Conservation (phyloP, 2,329 filamentous ascomycete species). For the Beauveria rudraprayagi region DNA sequence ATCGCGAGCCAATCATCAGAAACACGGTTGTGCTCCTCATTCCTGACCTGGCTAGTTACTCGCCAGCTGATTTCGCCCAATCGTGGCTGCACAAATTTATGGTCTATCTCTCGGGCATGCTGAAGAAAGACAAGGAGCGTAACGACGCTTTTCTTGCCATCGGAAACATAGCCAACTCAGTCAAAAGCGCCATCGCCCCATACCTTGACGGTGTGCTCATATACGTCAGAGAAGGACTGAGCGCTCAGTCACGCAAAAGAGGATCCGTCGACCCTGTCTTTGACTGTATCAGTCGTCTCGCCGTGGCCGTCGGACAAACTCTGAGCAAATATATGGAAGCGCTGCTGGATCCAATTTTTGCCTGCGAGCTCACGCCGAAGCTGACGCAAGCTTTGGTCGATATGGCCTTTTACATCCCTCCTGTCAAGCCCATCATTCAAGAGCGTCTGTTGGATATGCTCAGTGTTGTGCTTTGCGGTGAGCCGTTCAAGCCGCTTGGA, state of each 20-base stretch:
- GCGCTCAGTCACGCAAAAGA: slow-evolving; percentile 62
- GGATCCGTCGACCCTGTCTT: slow-evolving; percentile 74
- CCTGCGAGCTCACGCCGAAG: slow-evolving; percentile 87
- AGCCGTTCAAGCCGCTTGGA: slow-evolving; percentile 85
- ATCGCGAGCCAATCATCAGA: slow-evolving; percentile 78
- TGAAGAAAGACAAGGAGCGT: slow-evolving; percentile 90
- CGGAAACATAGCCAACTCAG: slow-evolving; percentile 90
- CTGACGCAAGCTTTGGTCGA: slow-evolving; percentile 93
- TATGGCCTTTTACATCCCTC: slow-evolving; percentile 97
- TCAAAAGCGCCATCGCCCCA: slow-evolving; percentile 88
- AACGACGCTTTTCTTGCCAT: slow-evolving; percentile 95
- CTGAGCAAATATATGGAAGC: slow-evolving; percentile 98
- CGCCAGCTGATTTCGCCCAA: slow-evolving; percentile 80
- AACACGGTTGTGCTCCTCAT: slow-evolving; percentile 87
- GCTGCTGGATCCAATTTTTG: slow-evolving; percentile 90
- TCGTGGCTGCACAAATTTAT: slow-evolving; percentile 92
- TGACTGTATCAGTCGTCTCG: slow-evolving; percentile 93
- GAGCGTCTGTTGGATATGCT: slow-evolving; percentile 91
- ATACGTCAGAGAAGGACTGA: slow-evolving; percentile 85
- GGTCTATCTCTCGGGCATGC: slow-evolving; percentile 86
- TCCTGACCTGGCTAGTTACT: slow-evolving; percentile 85
- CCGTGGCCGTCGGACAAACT: slow-evolving; percentile 90
- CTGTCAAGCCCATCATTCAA: slow-evolving; percentile 86
- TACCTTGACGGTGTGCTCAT: slow-evolving; percentile 92
- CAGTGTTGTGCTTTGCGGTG: slow-evolving; percentile 84